These are phyloP conservation scores for Berberis vulgaris DNA, from an alignment of 164 flowering plant species.

Conservation along the genomic window DNA sequence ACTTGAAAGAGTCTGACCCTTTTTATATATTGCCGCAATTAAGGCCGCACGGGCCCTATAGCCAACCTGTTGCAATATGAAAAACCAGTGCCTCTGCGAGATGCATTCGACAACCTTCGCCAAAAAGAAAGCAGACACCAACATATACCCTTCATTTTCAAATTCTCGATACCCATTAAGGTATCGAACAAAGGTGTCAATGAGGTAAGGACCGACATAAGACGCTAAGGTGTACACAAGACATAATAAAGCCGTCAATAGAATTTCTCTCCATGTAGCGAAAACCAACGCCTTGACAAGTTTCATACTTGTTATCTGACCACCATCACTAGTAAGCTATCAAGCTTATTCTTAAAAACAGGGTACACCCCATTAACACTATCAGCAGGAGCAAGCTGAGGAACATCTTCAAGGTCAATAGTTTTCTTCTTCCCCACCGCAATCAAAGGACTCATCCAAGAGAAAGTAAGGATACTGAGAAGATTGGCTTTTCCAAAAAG, in stretches of 20 bases:
- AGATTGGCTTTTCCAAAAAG: slow-evolving; percentile 42
- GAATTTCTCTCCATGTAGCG: slow-evolving; percentile 10
- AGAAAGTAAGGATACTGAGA: slow-evolving; percentile 42
- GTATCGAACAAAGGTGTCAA: slow-evolving; percentile 13
- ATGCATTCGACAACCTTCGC: slow-evolving; percentile 14
- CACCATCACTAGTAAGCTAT: slow-evolving; percentile 16
- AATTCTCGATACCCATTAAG: slow-evolving; percentile 10
- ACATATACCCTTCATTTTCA: slow-evolving; percentile 10
- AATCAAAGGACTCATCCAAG: slow-evolving; percentile 55
- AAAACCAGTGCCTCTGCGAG: slow-evolving; percentile 11
- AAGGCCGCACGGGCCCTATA: slow-evolving; percentile 10
- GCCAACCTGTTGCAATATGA: slow-evolving; percentile 8
- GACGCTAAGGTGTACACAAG: slow-evolving; percentile 7
- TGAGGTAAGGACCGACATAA: slow-evolving; percentile 19
- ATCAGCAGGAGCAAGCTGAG: slow-evolving; percentile 40
- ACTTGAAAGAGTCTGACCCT: slow-evolving; percentile 12
- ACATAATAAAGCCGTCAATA: slow-evolving; percentile 3
- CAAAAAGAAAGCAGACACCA: slow-evolving; percentile 8
- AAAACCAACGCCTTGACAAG: slow-evolving; percentile 15
- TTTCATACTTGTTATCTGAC: slow-evolving; percentile 6
- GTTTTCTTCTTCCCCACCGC: slow-evolving; percentile 42
- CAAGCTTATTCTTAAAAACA: slow-evolving; percentile 33
- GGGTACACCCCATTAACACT: slow-evolving; percentile 37
- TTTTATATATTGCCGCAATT: slow-evolving; percentile 6
- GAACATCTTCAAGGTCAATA: slow-evolving; percentile 63